Conservation (phyloP, 2,329 filamentous ascomycete species). For the Orbilia oligospora region DNA sequence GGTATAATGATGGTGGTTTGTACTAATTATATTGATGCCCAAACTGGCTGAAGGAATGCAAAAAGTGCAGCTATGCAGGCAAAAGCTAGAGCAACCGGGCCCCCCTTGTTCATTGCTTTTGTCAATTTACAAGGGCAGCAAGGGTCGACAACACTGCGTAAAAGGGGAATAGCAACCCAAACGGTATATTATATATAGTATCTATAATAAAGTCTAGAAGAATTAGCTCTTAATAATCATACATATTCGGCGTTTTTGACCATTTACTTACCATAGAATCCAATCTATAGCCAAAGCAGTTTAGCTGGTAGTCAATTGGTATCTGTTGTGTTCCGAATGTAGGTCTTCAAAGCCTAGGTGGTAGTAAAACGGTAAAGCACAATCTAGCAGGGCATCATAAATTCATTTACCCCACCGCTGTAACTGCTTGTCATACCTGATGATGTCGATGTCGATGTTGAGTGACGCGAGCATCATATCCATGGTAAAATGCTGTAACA, state of each 20-base stretch:
- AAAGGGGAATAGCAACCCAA: not conserved
- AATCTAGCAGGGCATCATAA: not conserved
- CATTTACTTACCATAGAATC: not conserved
- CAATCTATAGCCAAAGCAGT: not conserved
- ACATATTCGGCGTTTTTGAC: not conserved
- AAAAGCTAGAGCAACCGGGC: not conserved
- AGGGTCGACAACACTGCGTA: not conserved
- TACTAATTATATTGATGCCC: slow-evolving; percentile 3
- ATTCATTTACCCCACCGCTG: slow-evolving; percentile 61
- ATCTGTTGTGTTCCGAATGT: not conserved
- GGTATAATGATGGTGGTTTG: not conserved
- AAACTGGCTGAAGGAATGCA: not conserved
- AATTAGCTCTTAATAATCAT: not conserved
- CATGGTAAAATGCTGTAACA: slow-evolving; percentile 66
- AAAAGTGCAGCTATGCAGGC: no score
- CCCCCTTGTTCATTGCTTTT: slow-evolving; percentile 3
- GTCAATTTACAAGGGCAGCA: slow-evolving; percentile 11
- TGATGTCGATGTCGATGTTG: slow-evolving; percentile 66
- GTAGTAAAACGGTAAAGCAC: not conserved
- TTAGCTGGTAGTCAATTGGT: not conserved
- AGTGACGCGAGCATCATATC: slow-evolving; percentile 67
- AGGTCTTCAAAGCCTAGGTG: not conserved
- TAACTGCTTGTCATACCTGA: slow-evolving; percentile 66
- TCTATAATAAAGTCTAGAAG: not conserved
- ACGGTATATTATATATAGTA: not conserved